A percentile compares a stretch with the other conserved stretches of the same genome.
phyloP scores from a whole-genome alignment of 306 rosid species.

The Crotalaria pallida region DNA sequence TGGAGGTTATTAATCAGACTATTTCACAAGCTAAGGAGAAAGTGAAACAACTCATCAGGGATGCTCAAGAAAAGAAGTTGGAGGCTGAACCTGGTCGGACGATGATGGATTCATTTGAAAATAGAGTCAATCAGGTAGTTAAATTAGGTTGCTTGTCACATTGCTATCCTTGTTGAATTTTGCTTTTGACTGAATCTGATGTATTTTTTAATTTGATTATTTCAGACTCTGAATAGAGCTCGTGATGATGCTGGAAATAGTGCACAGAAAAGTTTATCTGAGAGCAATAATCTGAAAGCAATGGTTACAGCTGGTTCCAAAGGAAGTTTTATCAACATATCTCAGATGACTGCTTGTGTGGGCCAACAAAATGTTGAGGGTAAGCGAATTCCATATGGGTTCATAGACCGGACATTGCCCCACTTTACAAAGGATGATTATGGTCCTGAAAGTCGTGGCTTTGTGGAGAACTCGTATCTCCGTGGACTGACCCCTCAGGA shows the following conservation, averaged over 20 bases:
- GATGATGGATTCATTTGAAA: constrained; percentile 96
- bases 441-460: constrained; percentile 99
- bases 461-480: constrained; percentile 93
- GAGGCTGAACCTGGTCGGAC: constrained; percentile 99
- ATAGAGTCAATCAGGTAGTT: constrained; percentile 89
- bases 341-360: constrained; percentile 99
- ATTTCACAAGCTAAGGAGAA: constrained; percentile 80
- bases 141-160: not conserved
- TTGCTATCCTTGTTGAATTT: not conserved
- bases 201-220: not conserved
- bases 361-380: constrained; percentile 99
- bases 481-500: constrained; percentile 98
- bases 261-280: constrained; percentile 92
- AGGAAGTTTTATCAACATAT: constrained; percentile 97
- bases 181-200: constrained; percentile 16
- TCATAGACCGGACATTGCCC: constrained; percentile 88
- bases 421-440: constrained; percentile 94
- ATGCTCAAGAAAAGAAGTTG: constrained; percentile 72
- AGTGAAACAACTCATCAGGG: constrained; percentile 85
- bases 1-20: constrained; percentile 88
- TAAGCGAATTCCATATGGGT: constrained; percentile 95
- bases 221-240: constrained; percentile 79
- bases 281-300: constrained; percentile 95
- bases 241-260: constrained; percentile 98
- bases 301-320: constrained; percentile 99